These are phyloP conservation scores for Saccharomycopsis fermentans DNA, from an alignment of 805 yeast genomes.

Conservation along the genomic window DNA sequence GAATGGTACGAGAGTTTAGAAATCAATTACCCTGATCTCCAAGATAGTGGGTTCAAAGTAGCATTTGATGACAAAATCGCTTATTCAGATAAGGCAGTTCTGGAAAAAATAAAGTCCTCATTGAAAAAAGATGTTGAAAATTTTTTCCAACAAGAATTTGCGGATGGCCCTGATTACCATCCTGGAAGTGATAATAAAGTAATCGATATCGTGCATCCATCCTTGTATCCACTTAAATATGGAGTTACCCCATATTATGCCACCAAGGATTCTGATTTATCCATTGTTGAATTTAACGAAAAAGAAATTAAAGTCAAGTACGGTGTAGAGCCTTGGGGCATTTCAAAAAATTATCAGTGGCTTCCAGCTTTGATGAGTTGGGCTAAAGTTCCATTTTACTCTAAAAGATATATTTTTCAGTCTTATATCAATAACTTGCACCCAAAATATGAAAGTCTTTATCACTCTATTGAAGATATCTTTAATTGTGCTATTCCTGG, in stretches of 20 bases:
- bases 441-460: conserved; percentile 26
- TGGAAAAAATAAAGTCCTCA: neutral
- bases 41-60: conserved; percentile 19
- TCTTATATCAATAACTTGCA: conserved; percentile 35
- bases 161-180: conserved; percentile 26
- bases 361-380: conserved; percentile 25
- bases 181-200: conserved; percentile 31
- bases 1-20: conserved; percentile 23
- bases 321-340: neutral
- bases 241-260: conserved; percentile 15
- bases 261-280: conserved; percentile 21
- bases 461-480: conserved; percentile 26
- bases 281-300: conserved; percentile 1
- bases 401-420: conserved; percentile 19
- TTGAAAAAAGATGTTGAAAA: conserved; percentile 15
- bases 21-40: conserved; percentile 8
- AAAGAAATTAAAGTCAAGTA: neutral
- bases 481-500: conserved; percentile 28
- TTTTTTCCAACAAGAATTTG: conserved; percentile 16
- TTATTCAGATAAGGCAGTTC: conserved; percentile 21
- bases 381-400: neutral
- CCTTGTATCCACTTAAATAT: conserved; percentile 29
- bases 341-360: conserved; percentile 30
- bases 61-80: conserved; percentile 22
- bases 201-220: conserved; percentile 33